Evolutionary conservation across 2,329 filamentous ascomycete species (phyloP).

Genomic region (Didymella arachidicola): DNA sequence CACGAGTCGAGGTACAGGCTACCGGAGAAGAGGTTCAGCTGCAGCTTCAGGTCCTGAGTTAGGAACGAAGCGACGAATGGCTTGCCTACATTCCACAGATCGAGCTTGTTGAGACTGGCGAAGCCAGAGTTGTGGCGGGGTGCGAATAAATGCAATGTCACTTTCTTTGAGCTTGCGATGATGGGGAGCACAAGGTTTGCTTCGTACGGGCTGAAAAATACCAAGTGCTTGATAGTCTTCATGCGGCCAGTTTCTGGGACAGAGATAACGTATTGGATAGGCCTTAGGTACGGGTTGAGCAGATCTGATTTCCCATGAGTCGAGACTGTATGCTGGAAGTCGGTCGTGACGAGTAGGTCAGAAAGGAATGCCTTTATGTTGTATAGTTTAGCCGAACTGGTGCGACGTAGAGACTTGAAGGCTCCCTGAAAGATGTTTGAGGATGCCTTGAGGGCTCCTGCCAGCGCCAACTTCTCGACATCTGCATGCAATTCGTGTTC

Average conservation of each 20-base stretch:
- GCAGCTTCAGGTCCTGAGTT: slow-evolving; percentile 47
- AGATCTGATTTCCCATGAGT: slow-evolving; percentile 10
- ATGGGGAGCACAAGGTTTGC: slow-evolving; percentile 59
- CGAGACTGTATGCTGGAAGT: slow-evolving; percentile 61
- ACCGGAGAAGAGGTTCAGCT: slow-evolving; percentile 72
- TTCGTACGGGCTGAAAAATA: slow-evolving; percentile 69
- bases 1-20: slow-evolving; percentile 68
- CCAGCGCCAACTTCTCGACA: slow-evolving; percentile 53
- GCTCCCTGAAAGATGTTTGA: slow-evolving; percentile 53
- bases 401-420: slow-evolving; percentile 55
- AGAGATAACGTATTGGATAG: slow-evolving; percentile 63
- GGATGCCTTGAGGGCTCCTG: slow-evolving; percentile 41
- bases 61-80: slow-evolving; percentile 11
- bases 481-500: slow-evolving; percentile 56
- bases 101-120: slow-evolving; percentile 56
- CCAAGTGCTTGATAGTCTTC: slow-evolving; percentile 33
- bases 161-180: slow-evolving; percentile 49
- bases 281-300: slow-evolving; percentile 60
- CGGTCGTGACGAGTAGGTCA: slow-evolving; percentile 57
- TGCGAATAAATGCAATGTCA: slow-evolving; percentile 62
- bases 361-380: slow-evolving; percentile 48
- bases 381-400: slow-evolving; percentile 51
- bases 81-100: slow-evolving; percentile 53
- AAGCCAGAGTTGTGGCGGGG: slow-evolving; percentile 54
- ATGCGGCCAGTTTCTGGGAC: neutral